Evolutionary conservation across 2,329 filamentous ascomycete species (phyloP).

Genomic region (Teratosphaeria epicoccoides): DNA sequence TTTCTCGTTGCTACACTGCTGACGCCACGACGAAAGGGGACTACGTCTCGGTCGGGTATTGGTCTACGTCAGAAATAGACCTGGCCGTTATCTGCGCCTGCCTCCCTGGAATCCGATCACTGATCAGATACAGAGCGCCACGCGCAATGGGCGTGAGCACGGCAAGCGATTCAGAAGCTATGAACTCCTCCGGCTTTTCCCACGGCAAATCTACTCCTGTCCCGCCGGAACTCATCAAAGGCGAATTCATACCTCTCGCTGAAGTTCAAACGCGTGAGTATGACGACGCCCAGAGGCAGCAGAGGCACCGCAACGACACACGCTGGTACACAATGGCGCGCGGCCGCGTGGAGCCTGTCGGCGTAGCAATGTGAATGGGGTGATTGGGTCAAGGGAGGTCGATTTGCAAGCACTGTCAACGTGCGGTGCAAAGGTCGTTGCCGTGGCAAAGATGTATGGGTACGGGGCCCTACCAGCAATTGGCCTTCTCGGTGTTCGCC

Average conservation of each 20-base stretch:
- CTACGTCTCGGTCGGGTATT: constrained; percentile 6
- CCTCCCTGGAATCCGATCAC: constrained; percentile 5
- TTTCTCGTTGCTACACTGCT: not conserved
- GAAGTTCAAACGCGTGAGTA: not conserved
- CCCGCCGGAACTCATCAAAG: not conserved
- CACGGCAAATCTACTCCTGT: not conserved
- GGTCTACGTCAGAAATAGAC: constrained; percentile 6
- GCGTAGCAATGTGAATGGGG: not conserved
- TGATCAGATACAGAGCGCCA: constrained; percentile 3
- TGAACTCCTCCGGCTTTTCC: not conserved
- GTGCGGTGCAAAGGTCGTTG: not conserved
- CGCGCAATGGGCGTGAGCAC: constrained; percentile 5
- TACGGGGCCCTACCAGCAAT: not conserved
- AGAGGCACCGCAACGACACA: not conserved
- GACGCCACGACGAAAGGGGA: not conserved
- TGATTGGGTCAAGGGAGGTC: not conserved
- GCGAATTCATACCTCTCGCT: not conserved
- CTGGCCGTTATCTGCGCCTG: constrained; percentile 9
- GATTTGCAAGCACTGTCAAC: not conserved
- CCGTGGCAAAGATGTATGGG: not conserved
- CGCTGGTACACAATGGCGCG: not conserved
- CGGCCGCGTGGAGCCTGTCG: not conserved
- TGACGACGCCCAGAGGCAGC: not conserved
- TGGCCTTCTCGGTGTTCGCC: not conserved
- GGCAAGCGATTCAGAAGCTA: not conserved